Evolutionary conservation across 768 basidiomycete species (phyloP).

Genomic region (Lepiota subincarnata): DNA sequence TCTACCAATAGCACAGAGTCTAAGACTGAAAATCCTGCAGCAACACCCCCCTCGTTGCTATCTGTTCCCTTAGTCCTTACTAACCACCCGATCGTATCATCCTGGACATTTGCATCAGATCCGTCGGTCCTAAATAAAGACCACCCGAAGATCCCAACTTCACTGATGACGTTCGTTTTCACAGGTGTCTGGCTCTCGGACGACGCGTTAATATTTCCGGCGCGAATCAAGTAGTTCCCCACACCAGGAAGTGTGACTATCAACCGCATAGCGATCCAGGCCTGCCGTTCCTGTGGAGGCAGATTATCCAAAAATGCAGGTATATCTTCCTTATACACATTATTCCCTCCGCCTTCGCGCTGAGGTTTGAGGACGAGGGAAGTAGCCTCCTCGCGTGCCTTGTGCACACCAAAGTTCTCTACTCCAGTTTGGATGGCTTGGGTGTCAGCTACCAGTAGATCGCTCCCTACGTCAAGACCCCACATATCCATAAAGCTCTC

Average conservation of each 20-base stretch:
- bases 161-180: constrained; percentile 73
- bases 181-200: constrained; percentile 33
- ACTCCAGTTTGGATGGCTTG: constrained; percentile 21
- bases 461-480: constrained; percentile 58
- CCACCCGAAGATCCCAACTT: constrained; percentile 92
- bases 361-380: constrained; percentile 91
- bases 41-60: constrained; percentile 89
- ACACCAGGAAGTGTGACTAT: constrained; percentile 72
- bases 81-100: constrained; percentile 76
- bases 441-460: constrained; percentile 28
- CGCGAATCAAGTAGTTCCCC: constrained; percentile 73
- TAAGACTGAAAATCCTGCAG: constrained; percentile 75
- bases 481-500: constrained; percentile 88
- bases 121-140: constrained; percentile 57
- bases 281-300: constrained; percentile 57
- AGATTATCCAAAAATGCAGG: constrained; percentile 69
- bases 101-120: constrained; percentile 37
- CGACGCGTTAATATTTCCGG: constrained; percentile 40
- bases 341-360: constrained; percentile 97
- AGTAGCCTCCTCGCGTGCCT: constrained; percentile 46
- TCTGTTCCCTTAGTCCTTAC: constrained; percentile 88
- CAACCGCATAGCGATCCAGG: constrained; percentile 96
- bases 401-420: constrained; percentile 40
- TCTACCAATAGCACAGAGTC: constrained; percentile 65
- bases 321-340: constrained; percentile 84